These are phyloP conservation scores for Zymoseptoria ardabiliae DNA, from an alignment of 2,329 filamentous ascomycete genomes.

Conservation along the genomic window DNA sequence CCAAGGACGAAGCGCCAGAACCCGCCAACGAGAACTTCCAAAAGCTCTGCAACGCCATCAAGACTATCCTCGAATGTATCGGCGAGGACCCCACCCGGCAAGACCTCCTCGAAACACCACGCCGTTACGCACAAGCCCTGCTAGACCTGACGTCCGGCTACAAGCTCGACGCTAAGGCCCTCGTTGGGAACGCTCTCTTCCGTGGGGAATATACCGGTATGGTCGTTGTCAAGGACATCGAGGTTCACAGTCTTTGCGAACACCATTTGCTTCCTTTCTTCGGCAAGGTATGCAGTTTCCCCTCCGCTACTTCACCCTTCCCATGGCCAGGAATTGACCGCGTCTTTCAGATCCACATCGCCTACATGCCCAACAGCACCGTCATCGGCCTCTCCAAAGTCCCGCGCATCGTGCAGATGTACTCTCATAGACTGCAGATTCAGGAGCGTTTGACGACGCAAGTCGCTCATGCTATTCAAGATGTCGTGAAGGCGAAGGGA, in stretches of 20 bases:
- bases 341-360: slow-evolving; percentile 67
- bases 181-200: slow-evolving; percentile 86
- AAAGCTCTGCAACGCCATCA: slow-evolving; percentile 50
- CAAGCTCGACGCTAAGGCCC: slow-evolving; percentile 76
- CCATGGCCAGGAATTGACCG: not conserved
- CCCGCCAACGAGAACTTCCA: slow-evolving; percentile 27
- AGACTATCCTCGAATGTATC: slow-evolving; percentile 53
- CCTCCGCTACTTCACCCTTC: not conserved
- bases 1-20: no score
- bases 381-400: slow-evolving; percentile 90
- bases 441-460: slow-evolving; percentile 91
- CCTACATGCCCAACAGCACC: slow-evolving; percentile 79
- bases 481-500: slow-evolving; percentile 80
- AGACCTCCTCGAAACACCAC: slow-evolving; percentile 55
- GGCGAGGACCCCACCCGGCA: slow-evolving; percentile 55
- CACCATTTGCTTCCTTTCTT: slow-evolving; percentile 91
- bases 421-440: slow-evolving; percentile 78
- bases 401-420: slow-evolving; percentile 88
- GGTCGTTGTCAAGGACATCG: slow-evolving; percentile 92
- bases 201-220: slow-evolving; percentile 89
- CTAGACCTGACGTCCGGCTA: slow-evolving; percentile 90
- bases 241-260: slow-evolving; percentile 85
- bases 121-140: slow-evolving; percentile 83
- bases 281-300: slow-evolving; percentile 60
- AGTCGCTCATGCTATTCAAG: slow-evolving; percentile 81